Evolutionary conservation across 352 stramenopile species (phyloP).

Genomic region (Globisporangium cylindrosporum): DNA sequence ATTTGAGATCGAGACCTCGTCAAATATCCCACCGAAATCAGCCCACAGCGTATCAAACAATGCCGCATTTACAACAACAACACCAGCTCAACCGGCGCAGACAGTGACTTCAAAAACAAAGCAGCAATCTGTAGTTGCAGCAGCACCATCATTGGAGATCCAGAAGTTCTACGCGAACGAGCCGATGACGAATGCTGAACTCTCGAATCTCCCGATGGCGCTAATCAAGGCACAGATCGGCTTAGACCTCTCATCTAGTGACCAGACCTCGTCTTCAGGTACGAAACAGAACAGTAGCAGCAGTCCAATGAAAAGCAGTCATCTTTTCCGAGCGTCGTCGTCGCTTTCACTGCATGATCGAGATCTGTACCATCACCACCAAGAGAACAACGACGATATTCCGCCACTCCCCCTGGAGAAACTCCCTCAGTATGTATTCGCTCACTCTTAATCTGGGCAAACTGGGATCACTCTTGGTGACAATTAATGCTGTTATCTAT

Average conservation of each 20-base stretch:
- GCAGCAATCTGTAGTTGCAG: background rate
- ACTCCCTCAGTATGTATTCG: constrained; percentile 36
- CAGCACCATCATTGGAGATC: constrained; percentile 19
- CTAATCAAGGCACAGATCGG: constrained; percentile 74
- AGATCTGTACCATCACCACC: background rate
- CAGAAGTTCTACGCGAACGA: constrained; percentile 74
- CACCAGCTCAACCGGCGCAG: background rate
- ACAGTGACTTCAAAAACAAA: constrained; percentile 18
- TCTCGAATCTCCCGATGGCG: constrained; percentile 66
- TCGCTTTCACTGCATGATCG: constrained; percentile 4
- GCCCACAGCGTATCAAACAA: background rate
- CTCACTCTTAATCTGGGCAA: background rate
- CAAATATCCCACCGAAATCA: constrained; percentile 1
- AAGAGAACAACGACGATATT: constrained; percentile 53
- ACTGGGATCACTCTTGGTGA: background rate
- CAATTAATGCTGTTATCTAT: background rate
- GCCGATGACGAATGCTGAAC: constrained; percentile 54
- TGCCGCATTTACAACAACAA: background rate
- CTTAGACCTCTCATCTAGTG: constrained; percentile 38
- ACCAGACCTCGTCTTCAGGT: background rate
- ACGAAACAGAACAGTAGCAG: background rate
- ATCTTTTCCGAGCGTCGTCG: constrained; percentile 2
- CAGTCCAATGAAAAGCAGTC: constrained; percentile 12
- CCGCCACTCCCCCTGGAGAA: constrained; percentile 54
- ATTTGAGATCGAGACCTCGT: background rate